Percentiles rank a stretch among this genome's conserved stretches.
Evolutionary conservation across 192 early-diverging fungal species (phyloP).

Genomic region (Phycomyces nitens): DNA sequence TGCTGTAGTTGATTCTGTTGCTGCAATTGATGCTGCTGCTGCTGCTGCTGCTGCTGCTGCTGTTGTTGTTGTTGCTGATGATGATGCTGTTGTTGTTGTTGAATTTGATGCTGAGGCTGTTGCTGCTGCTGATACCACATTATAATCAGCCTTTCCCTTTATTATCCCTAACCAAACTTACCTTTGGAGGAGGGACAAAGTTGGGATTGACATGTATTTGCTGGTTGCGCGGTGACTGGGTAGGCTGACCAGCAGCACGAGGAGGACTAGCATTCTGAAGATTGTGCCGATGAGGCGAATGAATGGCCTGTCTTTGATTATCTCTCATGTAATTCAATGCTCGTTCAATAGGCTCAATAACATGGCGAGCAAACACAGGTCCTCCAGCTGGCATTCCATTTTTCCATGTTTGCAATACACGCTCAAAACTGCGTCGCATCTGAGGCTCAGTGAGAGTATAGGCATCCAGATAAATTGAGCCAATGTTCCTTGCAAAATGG

Average conservation of each 20-base stretch:
- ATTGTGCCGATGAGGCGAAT: neutral
- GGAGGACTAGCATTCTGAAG: neutral
- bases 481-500: constrained; percentile 71
- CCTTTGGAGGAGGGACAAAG: constrained; percentile 31
- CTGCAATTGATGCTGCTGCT: too few species aligned
- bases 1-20: too few species aligned
- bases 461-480: constrained; percentile 69
- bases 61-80: too few species aligned
- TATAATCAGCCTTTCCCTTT: neutral
- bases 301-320: constrained; percentile 1
- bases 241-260: constrained; percentile 1
- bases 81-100: too few species aligned
- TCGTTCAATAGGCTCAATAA: constrained; percentile 50
- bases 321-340: constrained; percentile 40
- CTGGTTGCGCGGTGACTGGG: constrained; percentile 6
- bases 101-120: too few species aligned
- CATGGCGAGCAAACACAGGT: constrained; percentile 57
- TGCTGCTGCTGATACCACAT: too few species aligned
- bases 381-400: constrained; percentile 52
- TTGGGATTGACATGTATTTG: constrained; percentile 61
- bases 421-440: constrained; percentile 69
- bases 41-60: too few species aligned
- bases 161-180: neutral
- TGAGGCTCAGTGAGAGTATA: constrained; percentile 65
- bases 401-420: constrained; percentile 83